phyloP scores from a whole-genome alignment of 768 basidiomycete species.

The Tephrocybe sp. region DNA sequence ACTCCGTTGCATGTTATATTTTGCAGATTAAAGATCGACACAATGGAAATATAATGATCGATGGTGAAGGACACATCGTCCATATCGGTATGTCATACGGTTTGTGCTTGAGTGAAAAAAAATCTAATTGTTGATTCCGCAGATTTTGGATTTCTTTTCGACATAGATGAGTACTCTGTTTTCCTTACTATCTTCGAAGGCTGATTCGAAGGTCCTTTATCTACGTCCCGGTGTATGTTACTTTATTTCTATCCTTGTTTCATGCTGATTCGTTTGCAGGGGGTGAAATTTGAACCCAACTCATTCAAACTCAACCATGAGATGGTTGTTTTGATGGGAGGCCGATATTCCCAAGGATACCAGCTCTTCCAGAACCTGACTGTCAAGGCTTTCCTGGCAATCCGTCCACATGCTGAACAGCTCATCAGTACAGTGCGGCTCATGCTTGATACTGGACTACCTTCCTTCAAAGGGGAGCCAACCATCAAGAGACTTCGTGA shows the following conservation, averaged over 20 bases:
- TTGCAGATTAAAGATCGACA: slow-evolving; percentile 98
- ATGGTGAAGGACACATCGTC: slow-evolving; percentile 94
- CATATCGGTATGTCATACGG: slow-evolving; percentile 72
- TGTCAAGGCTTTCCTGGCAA: slow-evolving; percentile 94
- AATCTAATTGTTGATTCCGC: not conserved
- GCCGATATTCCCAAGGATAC: slow-evolving; percentile 91
- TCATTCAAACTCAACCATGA: slow-evolving; percentile 99
- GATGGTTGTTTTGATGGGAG: slow-evolving; percentile 98
- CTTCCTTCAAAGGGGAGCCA: slow-evolving; percentile 94
- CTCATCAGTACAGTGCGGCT: slow-evolving; percentile 84
- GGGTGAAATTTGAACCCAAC: slow-evolving; percentile 97
- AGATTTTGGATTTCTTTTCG: slow-evolving; percentile 97
- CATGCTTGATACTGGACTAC: slow-evolving; percentile 94
- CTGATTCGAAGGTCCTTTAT: slow-evolving; percentile 26
- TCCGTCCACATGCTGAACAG: slow-evolving; percentile 92
- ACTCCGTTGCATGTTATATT: slow-evolving; percentile 97
- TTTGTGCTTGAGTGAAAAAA: not conserved
- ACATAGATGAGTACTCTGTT: slow-evolving; percentile 82
- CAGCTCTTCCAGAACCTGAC: slow-evolving; percentile 91
- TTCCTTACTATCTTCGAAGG: slow-evolving; percentile 4
- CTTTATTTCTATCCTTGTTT: slow-evolving; percentile 3
- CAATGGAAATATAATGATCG: slow-evolving; percentile 99
- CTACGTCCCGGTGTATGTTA: slow-evolving; percentile 68
- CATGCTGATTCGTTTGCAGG: slow-evolving; percentile 40
- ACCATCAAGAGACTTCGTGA: slow-evolving; percentile 88